Evolutionary conservation across 371 early-diverging fungal genomes (phyloP).

Genomic region (Mucor velutinosus): DNA sequence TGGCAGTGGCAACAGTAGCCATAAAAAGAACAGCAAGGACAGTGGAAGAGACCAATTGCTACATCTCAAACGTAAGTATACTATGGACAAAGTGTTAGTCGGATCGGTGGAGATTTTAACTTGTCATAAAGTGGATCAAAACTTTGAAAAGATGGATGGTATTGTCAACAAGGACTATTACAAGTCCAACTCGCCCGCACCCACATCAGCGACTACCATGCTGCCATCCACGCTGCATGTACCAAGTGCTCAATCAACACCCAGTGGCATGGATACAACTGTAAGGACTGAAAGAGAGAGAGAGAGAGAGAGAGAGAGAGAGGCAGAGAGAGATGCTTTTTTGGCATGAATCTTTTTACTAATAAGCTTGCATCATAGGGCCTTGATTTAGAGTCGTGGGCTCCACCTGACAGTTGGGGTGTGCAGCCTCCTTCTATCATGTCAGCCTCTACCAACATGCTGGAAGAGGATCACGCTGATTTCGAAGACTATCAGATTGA

Average conservation of each 20-base stretch:
- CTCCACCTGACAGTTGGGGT: slow-evolving; percentile 76
- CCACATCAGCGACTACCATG: not conserved
- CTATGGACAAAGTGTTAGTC: not conserved
- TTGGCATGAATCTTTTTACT: too few relatives aligned
- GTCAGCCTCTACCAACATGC: slow-evolving; percentile 4
- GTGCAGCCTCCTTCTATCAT: slow-evolving; percentile 44
- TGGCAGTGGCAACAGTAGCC: slow-evolving; percentile 5
- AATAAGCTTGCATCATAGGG: not conserved
- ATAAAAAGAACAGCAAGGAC: slow-evolving; percentile 10
- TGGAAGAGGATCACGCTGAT: slow-evolving; percentile 43
- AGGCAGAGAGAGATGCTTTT: too few relatives aligned
- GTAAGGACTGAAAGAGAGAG: not conserved
- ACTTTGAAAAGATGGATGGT: slow-evolving; percentile 55
- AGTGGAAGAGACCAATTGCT: slow-evolving; percentile 14
- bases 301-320: too few relatives aligned
- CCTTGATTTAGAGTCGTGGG: slow-evolving; percentile 56
- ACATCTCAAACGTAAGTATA: slow-evolving; percentile 18
- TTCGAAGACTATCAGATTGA: slow-evolving; percentile 48
- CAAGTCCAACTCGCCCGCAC: slow-evolving; percentile 8
- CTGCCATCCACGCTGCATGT: not conserved
- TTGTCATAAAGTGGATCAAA: slow-evolving; percentile 44
- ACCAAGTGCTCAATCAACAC: not conserved
- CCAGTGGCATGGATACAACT: not conserved
- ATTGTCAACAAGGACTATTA: slow-evolving; percentile 52
- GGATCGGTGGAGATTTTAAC: not conserved